A percentile compares a stretch with the other conserved stretches of the same genome.
Conservation (phyloP, 805 yeast species). For the Kluyveromyces siamensis region DNA sequence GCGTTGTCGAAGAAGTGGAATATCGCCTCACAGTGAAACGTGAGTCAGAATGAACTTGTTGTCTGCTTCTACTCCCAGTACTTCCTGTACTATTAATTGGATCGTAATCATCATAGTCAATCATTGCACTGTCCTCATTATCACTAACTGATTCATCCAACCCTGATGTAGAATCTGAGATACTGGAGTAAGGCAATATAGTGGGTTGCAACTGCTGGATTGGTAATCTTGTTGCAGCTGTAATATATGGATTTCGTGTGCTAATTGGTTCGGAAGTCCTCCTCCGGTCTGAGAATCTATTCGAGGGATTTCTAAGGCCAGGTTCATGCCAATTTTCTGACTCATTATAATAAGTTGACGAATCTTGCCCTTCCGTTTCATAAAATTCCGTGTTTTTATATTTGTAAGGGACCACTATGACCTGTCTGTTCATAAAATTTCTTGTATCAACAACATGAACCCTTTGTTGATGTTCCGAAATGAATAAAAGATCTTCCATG, state of each 20-base stretch:
- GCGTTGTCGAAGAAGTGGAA: conserved; percentile 13
- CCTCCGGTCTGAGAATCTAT: neutral
- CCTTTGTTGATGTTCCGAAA: conserved; percentile 80
- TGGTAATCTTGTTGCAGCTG: conserved; percentile 23
- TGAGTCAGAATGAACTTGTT: neutral
- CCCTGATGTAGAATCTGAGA: neutral
- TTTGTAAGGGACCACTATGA: conserved; percentile 49
- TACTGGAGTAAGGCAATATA: conserved; percentile 23
- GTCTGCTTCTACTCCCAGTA: neutral
- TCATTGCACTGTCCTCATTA: neutral
- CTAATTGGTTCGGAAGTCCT: conserved; percentile 15
- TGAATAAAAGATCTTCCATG: conserved; percentile 63
- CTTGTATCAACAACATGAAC: conserved; percentile 80
- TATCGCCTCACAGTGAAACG: conserved; percentile 20
- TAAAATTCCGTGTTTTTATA: neutral
- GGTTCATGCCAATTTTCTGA: conserved; percentile 3
- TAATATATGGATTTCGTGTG: conserved; percentile 18
- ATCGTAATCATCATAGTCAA: neutral
- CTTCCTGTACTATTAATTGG: neutral
- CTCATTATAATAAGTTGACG: neutral
- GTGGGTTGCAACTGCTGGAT: conserved; percentile 21
- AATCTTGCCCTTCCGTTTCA: neutral
- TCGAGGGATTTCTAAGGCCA: neutral
- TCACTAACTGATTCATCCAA: neutral
- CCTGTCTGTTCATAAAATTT: conserved; percentile 64